A percentile compares a stretch with the other conserved stretches of the same genome.
These are phyloP conservation scores for Gypsophila paniculata DNA, from an alignment of 179 eudicot species.

Conservation along the genomic window DNA sequence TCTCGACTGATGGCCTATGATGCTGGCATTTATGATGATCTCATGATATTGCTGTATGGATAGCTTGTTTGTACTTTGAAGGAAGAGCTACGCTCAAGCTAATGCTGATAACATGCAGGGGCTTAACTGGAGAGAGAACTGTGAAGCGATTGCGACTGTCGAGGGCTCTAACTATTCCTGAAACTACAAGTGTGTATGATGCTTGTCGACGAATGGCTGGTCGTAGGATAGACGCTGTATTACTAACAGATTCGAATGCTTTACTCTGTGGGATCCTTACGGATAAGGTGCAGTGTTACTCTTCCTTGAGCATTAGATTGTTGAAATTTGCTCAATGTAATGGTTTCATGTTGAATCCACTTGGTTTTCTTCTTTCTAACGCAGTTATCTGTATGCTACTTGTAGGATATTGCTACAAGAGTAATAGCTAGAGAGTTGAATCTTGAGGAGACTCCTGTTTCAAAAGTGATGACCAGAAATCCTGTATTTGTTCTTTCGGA, in stretches of 20 bases:
- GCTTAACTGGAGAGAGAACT: conserved; percentile 77
- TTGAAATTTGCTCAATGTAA: background rate
- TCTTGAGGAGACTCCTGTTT: conserved; percentile 86
- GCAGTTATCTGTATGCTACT: no score
- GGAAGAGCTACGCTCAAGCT: background rate
- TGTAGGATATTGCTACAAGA: conserved; percentile 85
- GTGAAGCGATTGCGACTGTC: conserved; percentile 86
- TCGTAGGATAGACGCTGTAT: conserved; percentile 83
- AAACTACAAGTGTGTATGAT: conserved; percentile 71
- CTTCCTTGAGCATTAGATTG: background rate
- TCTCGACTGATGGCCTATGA: background rate
- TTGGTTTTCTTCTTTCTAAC: background rate
- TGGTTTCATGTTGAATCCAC: conserved; percentile 1
- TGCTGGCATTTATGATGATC: background rate
- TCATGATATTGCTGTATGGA: background rate
- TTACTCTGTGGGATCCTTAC: conserved; percentile 95
- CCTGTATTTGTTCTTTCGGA: conserved; percentile 90
- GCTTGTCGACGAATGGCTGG: conserved; percentile 95
- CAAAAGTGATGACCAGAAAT: conserved; percentile 92
- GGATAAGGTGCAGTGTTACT: conserved; percentile 57
- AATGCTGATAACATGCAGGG: conserved; percentile 40
- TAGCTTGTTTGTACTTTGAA: background rate
- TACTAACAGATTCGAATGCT: conserved; percentile 90
- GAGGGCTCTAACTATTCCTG: conserved; percentile 90
- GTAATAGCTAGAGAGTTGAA: conserved; percentile 81